Base-by-base conservation (phyloP, 2,329 filamentous ascomycete genomes). In the Talaromyces islandicus region DNA sequence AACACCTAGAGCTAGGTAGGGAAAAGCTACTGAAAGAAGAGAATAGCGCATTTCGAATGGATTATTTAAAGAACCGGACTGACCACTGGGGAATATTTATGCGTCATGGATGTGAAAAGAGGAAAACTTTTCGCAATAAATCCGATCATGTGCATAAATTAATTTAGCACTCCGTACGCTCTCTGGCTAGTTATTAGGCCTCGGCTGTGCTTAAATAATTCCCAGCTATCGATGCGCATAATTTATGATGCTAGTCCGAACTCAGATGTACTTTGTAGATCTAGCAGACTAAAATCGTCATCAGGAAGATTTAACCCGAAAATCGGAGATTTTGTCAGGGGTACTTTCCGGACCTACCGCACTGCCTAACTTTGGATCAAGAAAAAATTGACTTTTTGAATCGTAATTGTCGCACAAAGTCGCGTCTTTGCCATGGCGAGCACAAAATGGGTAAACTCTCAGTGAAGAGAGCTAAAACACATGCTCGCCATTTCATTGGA, bases 401-500 rank as follows among this genome's bases (percentile, higher is more conserved):
- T 17, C 30, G 12, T 38, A 38, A 25, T 38, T 38, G 25, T 54
- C 52, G 30, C 52, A 54, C 9, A 38, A 35, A 21, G 29, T 10
- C 11, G 29, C 29, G 27, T 38, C 30, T 21, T 54, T 54, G 12
- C 52, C 52, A 21, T 54, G 51, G 1, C 24, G 30, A 24, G 17
- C 19, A 38, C 52, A 29, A 38, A 54, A 10, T 25, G 17, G n/a
- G 38, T 38, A 38, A 54, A 38, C 19, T 54, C 52, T 7, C 52
- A 14, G 11, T 25, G 32, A 12, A 54, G 52, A 54, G n/a, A 38
- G 30, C 29, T 21, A 21, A 65, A 64, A 35, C 62, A 65, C 64
- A 62, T 64, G 55, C 64, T 62, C 10, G 62, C 64, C 60, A 62
- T 61, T 29, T 53, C 58, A 9, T 53, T 17, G 11, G 62, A 64